These are phyloP conservation scores for Roridomyces roridus DNA, from an alignment of 768 basidiomycete species.

Conservation along the genomic window DNA sequence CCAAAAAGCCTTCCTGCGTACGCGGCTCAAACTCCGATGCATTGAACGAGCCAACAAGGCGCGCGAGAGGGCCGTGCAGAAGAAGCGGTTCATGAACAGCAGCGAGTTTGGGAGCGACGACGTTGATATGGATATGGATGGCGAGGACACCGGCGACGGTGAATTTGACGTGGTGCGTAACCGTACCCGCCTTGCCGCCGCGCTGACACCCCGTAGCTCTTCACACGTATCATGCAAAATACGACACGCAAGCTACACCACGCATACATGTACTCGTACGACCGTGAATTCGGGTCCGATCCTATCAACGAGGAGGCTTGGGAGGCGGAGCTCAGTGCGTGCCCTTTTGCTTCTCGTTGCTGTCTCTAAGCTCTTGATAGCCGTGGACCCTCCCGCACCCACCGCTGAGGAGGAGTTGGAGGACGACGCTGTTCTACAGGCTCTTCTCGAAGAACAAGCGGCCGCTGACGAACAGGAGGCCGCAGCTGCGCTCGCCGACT, in stretches of 20 bases:
- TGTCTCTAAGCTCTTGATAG: background rate
- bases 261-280: conserved; percentile 23
- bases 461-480: conserved; percentile 12
- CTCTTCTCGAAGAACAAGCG: conserved; percentile 17
- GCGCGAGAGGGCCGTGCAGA: conserved; percentile 51
- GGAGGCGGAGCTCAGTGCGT: conserved; percentile 21
- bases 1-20: conserved; percentile 61
- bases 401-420: background rate
- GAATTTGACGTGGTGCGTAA: conserved; percentile 34
- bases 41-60: conserved; percentile 65
- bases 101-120: conserved; percentile 57
- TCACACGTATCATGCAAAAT: conserved; percentile 19
- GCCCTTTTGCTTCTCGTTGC: background rate
- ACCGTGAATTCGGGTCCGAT: conserved; percentile 23
- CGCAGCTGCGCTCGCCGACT: conserved; percentile 19
- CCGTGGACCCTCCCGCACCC: background rate
- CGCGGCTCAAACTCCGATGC: conserved; percentile 66
- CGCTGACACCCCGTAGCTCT: conserved; percentile 1
- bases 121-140: conserved; percentile 51
- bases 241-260: conserved; percentile 15
- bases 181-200: too few relatives aligned
- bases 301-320: conserved; percentile 14
- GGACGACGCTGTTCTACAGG: conserved; percentile 9
- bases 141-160: conserved; percentile 65
- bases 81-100: conserved; percentile 45